Base-by-base conservation (phyloP, 1,139 yeast genomes). In the Hyphopichia pseudoburtonii region DNA sequence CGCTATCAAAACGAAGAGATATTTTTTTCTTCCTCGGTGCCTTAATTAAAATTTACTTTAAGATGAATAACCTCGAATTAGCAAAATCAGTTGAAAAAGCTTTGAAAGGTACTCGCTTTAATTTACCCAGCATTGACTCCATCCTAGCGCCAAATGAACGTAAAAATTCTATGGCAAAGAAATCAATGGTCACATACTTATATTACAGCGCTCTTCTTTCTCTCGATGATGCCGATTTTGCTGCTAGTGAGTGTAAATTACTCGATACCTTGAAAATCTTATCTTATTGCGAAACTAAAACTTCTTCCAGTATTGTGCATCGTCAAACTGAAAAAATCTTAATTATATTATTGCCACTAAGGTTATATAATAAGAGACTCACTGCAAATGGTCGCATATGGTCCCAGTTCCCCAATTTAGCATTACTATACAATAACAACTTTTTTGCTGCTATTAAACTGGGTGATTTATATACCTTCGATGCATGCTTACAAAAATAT, bases 81-180 rank as follows among this genome's bases (percentile, higher is more conserved):
- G 94, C 95, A 14, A 82, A 82, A 48, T 85, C 88, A 37, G 73
- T 88, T 40, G 80, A 87, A 41, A 82, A 82, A 55, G 96, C 90
- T 2, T 64, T 89, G 32, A 73, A 67, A 25, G 77, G 80, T 4
- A 76, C 82, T 41, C 56, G 72, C 15, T 62, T 63, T 14, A 56
- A 61, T 30, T 50, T 70, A 21, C 78, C 77, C 4, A 78, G 76
- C 28, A 64, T 85, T 44, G 82, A 86, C 15, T 60, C 70, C 3
- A 17, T 31, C 5, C 10, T 24, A 17, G 11, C 21, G 5, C n/a
- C 22, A 14, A 52, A 78, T 6, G 55, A 64, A 3, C 42, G 52
- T 12, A 70, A 73, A 21, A 72, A 76, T 17, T 17, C 28, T 17
- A 19, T 22, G 21, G 27, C 28, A 8, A 74, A 72, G 45, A 62